Evolutionary conservation across 148 eudicot species (phyloP).

Genomic region (Fagopyrum esculentum): DNA sequence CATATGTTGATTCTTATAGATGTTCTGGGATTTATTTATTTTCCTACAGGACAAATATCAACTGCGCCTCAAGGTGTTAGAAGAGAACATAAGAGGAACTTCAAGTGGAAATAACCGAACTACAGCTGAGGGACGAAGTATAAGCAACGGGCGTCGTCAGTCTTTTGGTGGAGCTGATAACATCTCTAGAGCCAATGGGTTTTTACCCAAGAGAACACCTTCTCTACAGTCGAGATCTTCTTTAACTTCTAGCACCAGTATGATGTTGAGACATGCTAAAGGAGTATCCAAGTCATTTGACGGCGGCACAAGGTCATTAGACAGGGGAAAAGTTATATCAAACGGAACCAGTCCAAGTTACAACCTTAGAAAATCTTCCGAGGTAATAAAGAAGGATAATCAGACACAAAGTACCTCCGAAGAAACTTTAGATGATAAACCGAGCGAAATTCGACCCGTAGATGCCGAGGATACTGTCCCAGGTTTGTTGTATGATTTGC

Average conservation of each 20-base stretch:
- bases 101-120: slow-evolving; percentile 33
- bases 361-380: slow-evolving; percentile 43
- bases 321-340: slow-evolving; percentile 60
- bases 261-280: slow-evolving; percentile 68
- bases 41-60: slow-evolving; percentile 53
- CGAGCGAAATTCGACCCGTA: slow-evolving; percentile 37
- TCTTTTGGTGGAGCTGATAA: slow-evolving; percentile 73
- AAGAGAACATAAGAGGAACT: slow-evolving; percentile 53
- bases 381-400: slow-evolving; percentile 42
- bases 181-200: slow-evolving; percentile 58
- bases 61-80: slow-evolving; percentile 54
- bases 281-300: slow-evolving; percentile 72
- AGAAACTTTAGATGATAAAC: slow-evolving; percentile 60
- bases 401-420: slow-evolving; percentile 43
- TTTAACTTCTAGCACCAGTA: slow-evolving; percentile 41
- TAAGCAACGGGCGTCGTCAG: slow-evolving; percentile 67
- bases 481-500: slow-evolving; percentile 71
- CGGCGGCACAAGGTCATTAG: slow-evolving; percentile 81
- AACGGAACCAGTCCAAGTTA: slow-evolving; percentile 58
- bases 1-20: not conserved
- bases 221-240: slow-evolving; percentile 54
- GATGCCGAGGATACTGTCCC: slow-evolving; percentile 81
- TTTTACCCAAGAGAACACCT: slow-evolving; percentile 68
- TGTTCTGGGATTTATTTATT: not conserved
- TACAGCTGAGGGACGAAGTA: slow-evolving; percentile 37